phyloP scores from a whole-genome alignment of 257 asterid species.

The Nyctanthes arbortristis region DNA sequence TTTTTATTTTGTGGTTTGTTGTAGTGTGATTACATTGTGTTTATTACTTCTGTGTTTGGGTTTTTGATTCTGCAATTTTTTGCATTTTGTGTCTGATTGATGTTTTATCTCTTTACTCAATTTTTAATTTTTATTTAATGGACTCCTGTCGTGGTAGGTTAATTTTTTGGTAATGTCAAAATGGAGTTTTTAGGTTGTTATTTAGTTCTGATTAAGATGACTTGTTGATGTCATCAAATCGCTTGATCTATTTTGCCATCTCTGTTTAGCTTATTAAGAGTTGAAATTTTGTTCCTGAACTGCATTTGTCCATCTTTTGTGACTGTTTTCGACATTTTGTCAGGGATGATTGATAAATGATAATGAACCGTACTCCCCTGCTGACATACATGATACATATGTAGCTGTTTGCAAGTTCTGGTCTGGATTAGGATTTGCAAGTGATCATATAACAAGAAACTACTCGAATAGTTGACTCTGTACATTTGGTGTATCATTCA shows the following conservation, averaged over 20 bases:
- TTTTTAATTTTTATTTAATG: not conserved
- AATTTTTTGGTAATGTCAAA: slow-evolving; percentile 2
- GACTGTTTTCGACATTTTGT: not conserved
- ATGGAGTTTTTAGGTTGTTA: slow-evolving; percentile 1
- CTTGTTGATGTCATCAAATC: slow-evolving; percentile 3
- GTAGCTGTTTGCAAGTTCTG: not conserved
- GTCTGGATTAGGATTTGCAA: not conserved
- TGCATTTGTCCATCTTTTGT: too few species aligned
- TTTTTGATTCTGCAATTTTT: slow-evolving; percentile 9
- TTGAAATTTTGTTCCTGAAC: too few species aligned
- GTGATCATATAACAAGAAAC: not conserved
- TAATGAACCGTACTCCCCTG: not conserved
- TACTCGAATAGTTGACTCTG: not conserved
- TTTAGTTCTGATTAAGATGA: slow-evolving; percentile 4
- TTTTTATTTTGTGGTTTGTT: not conserved
- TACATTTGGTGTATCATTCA: not conserved
- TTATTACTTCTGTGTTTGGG: slow-evolving; percentile 16
- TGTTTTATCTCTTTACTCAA: not conserved
- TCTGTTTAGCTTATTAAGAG: slow-evolving; percentile 10
- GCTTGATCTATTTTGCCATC: slow-evolving; percentile 13
- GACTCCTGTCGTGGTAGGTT: not conserved
- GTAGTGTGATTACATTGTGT: slow-evolving; percentile 25
- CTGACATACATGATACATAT: not conserved
- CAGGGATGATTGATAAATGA: not conserved
- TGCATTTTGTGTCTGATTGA: slow-evolving; percentile 15